These are phyloP conservation scores for Sphaerulina musiva DNA, from an alignment of 2,329 filamentous ascomycete genomes.

Conservation along the genomic window DNA sequence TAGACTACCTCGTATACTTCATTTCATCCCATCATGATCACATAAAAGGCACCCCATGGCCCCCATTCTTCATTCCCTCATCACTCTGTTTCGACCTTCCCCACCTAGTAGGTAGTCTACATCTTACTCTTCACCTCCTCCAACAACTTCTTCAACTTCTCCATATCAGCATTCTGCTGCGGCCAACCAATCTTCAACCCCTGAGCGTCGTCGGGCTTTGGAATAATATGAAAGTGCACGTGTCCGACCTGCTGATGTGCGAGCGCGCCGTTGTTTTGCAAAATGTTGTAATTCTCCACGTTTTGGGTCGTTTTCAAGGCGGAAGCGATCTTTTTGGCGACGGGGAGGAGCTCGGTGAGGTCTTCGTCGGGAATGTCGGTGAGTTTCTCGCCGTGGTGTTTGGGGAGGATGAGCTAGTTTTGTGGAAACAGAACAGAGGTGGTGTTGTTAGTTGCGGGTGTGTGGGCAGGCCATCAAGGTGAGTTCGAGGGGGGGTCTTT, in stretches of 20 bases:
- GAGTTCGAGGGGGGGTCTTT: neutral
- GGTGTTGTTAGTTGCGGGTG: too few relatives aligned
- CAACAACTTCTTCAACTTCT: slow-evolving; percentile 67
- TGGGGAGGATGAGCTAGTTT: slow-evolving; percentile 83
- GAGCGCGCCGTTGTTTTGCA: slow-evolving; percentile 90
- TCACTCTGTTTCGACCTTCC: neutral
- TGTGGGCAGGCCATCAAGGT: slow-evolving; percentile 12
- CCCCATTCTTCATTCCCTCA: neutral
- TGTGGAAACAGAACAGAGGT: too few relatives aligned
- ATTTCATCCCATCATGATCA: too few relatives aligned
- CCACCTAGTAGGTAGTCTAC: slow-evolving; percentile 37
- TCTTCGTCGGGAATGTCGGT: slow-evolving; percentile 87
- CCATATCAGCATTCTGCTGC: slow-evolving; percentile 67
- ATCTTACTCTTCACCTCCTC: slow-evolving; percentile 89
- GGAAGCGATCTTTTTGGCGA: slow-evolving; percentile 77
- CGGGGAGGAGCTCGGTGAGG: slow-evolving; percentile 73
- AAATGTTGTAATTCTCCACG: slow-evolving; percentile 77
- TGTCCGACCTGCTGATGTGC: slow-evolving; percentile 92
- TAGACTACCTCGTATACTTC: too few relatives aligned
- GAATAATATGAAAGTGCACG: slow-evolving; percentile 90
- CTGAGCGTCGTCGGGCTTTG: slow-evolving; percentile 79
- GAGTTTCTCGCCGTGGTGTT: slow-evolving; percentile 86
- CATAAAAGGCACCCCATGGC: too few relatives aligned
- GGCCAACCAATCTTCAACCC: slow-evolving; percentile 80
- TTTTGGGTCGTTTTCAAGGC: slow-evolving; percentile 52